Base-by-base conservation (phyloP, 148 eudicot species). In the Fagopyrum homotropicum region DNA sequence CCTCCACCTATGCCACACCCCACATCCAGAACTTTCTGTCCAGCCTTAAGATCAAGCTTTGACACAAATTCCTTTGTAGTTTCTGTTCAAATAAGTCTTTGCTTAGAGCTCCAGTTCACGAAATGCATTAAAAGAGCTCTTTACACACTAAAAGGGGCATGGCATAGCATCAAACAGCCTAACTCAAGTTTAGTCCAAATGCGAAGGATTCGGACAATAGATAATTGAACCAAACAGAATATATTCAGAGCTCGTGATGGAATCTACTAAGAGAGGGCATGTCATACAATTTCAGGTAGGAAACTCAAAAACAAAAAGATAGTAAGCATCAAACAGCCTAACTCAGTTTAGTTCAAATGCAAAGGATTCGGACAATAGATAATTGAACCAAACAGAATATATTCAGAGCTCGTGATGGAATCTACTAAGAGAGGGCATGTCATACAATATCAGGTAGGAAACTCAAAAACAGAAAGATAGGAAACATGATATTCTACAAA, bases 1-100 rank as follows among this genome's bases (percentile, higher is more conserved):
- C 98, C 99, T 73, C 99, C 99, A 7, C 97, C 99, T 66, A 96
- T 90, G 73, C 99, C 99, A 79, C 99, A 96, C 44, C 99, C 99
- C 74, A 96, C 99, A 84, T 96, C 99, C 71, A 96, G 81, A 72
- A 92, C 98, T 78, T 88, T 96, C 83, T 92, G 97, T 70, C 99
- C 97, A 60, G 99, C 91, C 85, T 90, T 83, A 75, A 96, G 87
- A 79, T 86, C 97, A 77, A 96, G 83, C 84, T 75, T 90, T 45
- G 81, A 83, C 68, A 96, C 95, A 86, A 96, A 92, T 77, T 96
- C 99, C 77, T 83, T 90, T 9, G 99, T 96, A 43, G 99, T 96
- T 59, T 90, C 99, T 60, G 66, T 60, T 60, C 66, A 60, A 22
- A 9, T 17, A 43, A 35, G 71, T 66, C 45, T 40, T 40, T 35